phyloP scores from a whole-genome alignment of 495 filamentous ascomycete genomes.

The Penicillium flavigenum region DNA sequence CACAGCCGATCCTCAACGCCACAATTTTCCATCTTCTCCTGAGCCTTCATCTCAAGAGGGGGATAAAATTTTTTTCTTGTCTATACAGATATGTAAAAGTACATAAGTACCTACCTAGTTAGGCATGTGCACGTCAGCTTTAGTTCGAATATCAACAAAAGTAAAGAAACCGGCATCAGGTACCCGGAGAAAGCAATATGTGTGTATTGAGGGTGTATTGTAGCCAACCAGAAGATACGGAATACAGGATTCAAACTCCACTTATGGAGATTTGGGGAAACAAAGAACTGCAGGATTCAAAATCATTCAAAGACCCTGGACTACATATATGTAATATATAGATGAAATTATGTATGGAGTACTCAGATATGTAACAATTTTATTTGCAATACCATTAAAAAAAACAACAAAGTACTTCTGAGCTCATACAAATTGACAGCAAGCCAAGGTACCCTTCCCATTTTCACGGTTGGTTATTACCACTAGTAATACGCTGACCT shows the following conservation, averaged over 20 bases:
- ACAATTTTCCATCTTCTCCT: constrained; percentile 7
- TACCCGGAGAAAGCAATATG: constrained; percentile 4
- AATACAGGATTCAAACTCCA: constrained; percentile 5
- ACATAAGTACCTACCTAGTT: too few species aligned
- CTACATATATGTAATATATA: too few species aligned
- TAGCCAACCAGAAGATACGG: background rate
- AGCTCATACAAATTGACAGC: background rate
- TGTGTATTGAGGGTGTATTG: constrained; percentile 6
- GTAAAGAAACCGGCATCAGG: background rate
- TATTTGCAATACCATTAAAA: background rate
- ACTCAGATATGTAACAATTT: background rate
- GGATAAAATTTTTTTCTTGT: background rate
- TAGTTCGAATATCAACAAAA: constrained; percentile 7
- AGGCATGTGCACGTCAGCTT: background rate
- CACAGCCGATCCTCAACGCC: constrained; percentile 11
- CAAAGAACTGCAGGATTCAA: constrained; percentile 1
- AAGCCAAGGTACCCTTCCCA: background rate
- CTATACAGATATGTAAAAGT: background rate
- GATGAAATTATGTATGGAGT: background rate
- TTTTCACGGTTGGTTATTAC: constrained; percentile 6
- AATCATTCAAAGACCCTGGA: background rate
- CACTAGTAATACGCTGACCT: constrained; percentile 18
- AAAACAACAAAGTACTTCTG: background rate
- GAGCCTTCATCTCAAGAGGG: constrained; percentile 1
- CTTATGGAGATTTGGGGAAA: background rate